Evolutionary conservation across 257 asterid species (phyloP), one percentile per base, ranked within the genome.

Genomic region (Nicotiana obtusifolia): DNA sequence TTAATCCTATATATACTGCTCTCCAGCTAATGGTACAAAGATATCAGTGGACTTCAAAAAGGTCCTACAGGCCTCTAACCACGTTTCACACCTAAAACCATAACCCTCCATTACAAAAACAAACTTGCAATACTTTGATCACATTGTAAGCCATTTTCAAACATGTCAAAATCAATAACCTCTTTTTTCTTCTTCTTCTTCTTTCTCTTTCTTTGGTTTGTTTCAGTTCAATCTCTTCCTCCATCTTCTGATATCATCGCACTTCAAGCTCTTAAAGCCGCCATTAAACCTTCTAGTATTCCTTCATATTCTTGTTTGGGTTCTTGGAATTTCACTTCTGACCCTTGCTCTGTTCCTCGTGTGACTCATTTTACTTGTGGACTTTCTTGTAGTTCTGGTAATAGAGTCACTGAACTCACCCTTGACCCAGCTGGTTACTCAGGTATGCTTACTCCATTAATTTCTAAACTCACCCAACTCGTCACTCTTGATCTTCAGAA

Each of bases 311-410:
- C 99, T 44, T 95, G 99, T 84, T 92, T 95, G 68, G 91, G 90
- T 83, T 86, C 99, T 5, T 95, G 99, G 99, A 88, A 91, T 88
- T 95, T 95, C 90, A 59, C 97, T 62, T 75, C 89, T 83, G 99
- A 95, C 22, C 98, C 99, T 41, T 95, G 99, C 85, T 86, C 93
- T 67, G 89, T 81, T 84, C 98, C 97, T 31, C 85, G 95, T 28
- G 86, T 90, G 69, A 88, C 89, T 78, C 85, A 91, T 87, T 95
- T 95, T 92, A 89, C 94, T 20, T 95, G 99, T 85, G 99, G 93
- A 64, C 52, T 95, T 75, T 73, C 91, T 56, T 95, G 99, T 47
- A 73, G 79, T 90, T 75, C 85, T 81, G 91, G 83, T 82, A 80
- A 85, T 90, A 90, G 99, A 20, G 90, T 95, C 82, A 90, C 89